Evolutionary conservation across 2,329 filamentous ascomycete genomes (phyloP).

Genomic region (Oidium heveae): DNA sequence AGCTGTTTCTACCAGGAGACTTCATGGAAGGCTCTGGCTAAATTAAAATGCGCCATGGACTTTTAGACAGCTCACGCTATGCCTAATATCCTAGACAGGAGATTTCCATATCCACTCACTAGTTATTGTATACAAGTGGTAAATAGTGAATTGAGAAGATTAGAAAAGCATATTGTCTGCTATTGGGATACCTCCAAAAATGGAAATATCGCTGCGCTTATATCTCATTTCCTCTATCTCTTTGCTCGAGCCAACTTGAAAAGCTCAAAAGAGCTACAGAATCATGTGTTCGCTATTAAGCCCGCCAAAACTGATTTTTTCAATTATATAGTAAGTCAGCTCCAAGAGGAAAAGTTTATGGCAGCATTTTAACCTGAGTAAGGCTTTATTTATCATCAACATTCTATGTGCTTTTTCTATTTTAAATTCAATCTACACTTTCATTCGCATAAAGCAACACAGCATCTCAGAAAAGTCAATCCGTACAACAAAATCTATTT

Average conservation of each 20-base stretch:
- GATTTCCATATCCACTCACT: too few relatives aligned
- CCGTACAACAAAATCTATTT: slow-evolving; percentile 49
- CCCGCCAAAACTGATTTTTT: slow-evolving; percentile 28
- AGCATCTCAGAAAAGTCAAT: slow-evolving; percentile 74
- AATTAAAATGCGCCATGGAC: too few relatives aligned
- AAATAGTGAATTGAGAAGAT: slow-evolving; percentile 26
- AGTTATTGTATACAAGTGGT: too few relatives aligned
- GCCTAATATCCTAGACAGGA: too few relatives aligned
- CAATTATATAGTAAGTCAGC: slow-evolving; percentile 28
- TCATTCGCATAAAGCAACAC: slow-evolving; percentile 62
- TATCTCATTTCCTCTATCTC: neutral
- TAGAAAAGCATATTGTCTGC: slow-evolving; percentile 73
- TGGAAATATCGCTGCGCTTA: slow-evolving; percentile 52
- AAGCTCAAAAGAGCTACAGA: slow-evolving; percentile 62
- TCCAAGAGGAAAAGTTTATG: neutral
- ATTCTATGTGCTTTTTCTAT: slow-evolving; percentile 39
- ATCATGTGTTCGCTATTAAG: slow-evolving; percentile 21
- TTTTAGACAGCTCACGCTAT: too few relatives aligned
- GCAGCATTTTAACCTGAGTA: slow-evolving; percentile 3
- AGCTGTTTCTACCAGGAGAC: too few relatives aligned
- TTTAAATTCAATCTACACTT: slow-evolving; percentile 57
- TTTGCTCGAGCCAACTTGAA: neutral
- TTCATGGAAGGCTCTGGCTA: too few relatives aligned
- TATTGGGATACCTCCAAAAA: slow-evolving; percentile 71
- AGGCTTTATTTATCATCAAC: slow-evolving; percentile 49